Base-by-base conservation (phyloP, 192 early-diverging fungal species). In the Backusella luteola region DNA sequence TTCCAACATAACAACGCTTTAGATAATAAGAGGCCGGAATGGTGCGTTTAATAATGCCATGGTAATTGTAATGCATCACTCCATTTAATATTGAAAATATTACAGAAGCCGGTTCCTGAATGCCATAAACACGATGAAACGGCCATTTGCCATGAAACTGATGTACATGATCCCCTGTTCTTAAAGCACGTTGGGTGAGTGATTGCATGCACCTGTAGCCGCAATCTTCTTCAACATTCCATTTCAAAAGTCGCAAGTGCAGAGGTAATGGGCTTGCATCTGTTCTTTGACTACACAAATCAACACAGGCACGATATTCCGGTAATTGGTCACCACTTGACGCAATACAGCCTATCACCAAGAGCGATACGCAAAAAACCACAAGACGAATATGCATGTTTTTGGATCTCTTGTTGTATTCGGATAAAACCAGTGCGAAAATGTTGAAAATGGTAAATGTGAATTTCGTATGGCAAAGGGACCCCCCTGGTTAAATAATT, bases 71-170 rank as follows among this genome's bases (percentile, higher is more conserved):
- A 78, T 99, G 97, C 85, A 90, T 89, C 15, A 77, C 89, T 8
- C 93, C 93, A 79, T 99, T 99, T 7, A 94, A 81, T 3, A 98
- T 63, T 44, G 94, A 96, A 77, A 99, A 98, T 7, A 96, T n/a
- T 6, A 98, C 95, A 44, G 93, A 93, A 1, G 96, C 96, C 0
- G 97, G 97, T 82, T 99, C 98, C 79, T 99, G 98, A 52, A 98
- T 87, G 6, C 98, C 98, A 44, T 83, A 73, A 1, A 96, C 29
- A 0, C 98, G 89, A 46, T 88, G 77, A 84, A 99, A 99, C 6
- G 98, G 96, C 98, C 98, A 98, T 83, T 99, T 99, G 59, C 97
- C 97, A 79, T 96, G 92, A 81, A 93, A 99, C 82, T 99, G 97
- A 73, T 93, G 89, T 7, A 97, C 83, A 0, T 7, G 72, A 7